Evolutionary conservation across 2,329 filamentous ascomycete genomes (phyloP), one percentile per base, ranked within the genome.

Genomic region (Beauveria caledonica): DNA sequence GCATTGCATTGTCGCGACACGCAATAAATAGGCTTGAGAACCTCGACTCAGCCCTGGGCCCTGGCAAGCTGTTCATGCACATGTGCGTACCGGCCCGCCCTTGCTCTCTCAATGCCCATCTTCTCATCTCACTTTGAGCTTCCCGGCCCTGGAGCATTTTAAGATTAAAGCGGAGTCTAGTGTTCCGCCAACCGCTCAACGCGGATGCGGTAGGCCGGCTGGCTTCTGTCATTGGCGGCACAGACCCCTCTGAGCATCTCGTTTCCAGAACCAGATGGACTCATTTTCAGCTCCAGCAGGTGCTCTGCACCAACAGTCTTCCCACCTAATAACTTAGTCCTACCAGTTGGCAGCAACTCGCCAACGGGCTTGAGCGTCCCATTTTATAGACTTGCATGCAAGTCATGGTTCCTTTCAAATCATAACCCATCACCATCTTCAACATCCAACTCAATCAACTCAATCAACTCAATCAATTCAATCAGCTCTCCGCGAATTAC

Each of bases 161-260:
- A 60, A 60, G 52, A 60, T 60, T 54, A 60, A 23, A 39, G 58
- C 58, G 58, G 58, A 60, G 49, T 51, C 58, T 58, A 58, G 45
- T 46, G 55, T 42, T 29, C 27, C 58, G 27, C 39, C 58, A 33
- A 23, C 48, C 36, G 57, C 36, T 27, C 40, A 25, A 17, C 42
- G 13, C 21, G 39, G 49, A 50, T 46, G 23, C 27, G 21, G 13
- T 21, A 36, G 40, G 45, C 21, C 44, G 42, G 19, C 29, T 39
- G 42, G 19, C 29, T 39, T 49, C 19, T 40, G 5, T 36, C 44
- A 25, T 45, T 49, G 33, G 44, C n/a, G 55, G 44, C 55, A 46
- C 44, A 48, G 44, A 46, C 42, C 42, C 42, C 42, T 48, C 27
- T 44, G 17, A 36, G 23, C 53, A 45, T 56, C 39, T 45, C 27